A percentile compares a stretch with the other conserved stretches of the same genome.
Conservation (phyloP, 2,329 filamentous ascomycete species). For the Helotiales sp. region DNA sequence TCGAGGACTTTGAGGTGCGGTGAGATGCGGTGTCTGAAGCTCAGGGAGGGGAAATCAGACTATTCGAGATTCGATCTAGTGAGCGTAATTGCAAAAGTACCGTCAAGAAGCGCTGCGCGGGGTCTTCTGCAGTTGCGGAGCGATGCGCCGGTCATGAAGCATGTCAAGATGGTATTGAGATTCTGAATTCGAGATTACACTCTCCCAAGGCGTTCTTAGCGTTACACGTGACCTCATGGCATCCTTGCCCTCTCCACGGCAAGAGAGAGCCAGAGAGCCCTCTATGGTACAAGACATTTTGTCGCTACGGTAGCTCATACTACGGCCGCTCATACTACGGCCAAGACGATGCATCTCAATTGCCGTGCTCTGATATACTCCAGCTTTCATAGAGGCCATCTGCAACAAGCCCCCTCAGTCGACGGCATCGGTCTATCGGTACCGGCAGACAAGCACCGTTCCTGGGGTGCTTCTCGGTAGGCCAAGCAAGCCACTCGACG, state of each 20-base stretch:
- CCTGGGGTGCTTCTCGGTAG: background rate
- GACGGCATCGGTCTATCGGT: background rate
- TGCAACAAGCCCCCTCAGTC: too few species aligned
- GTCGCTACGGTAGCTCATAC: too few species aligned
- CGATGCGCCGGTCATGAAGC: slow-evolving; percentile 6
- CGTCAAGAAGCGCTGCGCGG: background rate
- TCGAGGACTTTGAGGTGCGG: slow-evolving; percentile 23
- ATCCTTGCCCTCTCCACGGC: too few species aligned
- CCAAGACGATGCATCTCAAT: too few species aligned
- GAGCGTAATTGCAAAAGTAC: background rate
- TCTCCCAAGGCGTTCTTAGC: too few species aligned
- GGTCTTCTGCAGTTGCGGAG: background rate
- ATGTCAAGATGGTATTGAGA: slow-evolving; percentile 8
- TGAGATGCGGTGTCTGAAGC: slow-evolving; percentile 10
- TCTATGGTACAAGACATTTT: too few species aligned
- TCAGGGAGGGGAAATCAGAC: slow-evolving; percentile 8
- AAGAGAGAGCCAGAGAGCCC: too few species aligned
- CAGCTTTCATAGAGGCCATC: background rate
- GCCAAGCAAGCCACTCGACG: background rate
- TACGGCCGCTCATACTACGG: too few species aligned
- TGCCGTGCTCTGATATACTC: background rate
- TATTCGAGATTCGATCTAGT: background rate
- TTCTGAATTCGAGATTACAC: too few species aligned
- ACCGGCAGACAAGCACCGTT: background rate
- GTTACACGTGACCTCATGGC: too few species aligned